Evolutionary conservation across 148 eudicot genomes (phyloP).

Genomic region (Rhododendron griersonianum): DNA sequence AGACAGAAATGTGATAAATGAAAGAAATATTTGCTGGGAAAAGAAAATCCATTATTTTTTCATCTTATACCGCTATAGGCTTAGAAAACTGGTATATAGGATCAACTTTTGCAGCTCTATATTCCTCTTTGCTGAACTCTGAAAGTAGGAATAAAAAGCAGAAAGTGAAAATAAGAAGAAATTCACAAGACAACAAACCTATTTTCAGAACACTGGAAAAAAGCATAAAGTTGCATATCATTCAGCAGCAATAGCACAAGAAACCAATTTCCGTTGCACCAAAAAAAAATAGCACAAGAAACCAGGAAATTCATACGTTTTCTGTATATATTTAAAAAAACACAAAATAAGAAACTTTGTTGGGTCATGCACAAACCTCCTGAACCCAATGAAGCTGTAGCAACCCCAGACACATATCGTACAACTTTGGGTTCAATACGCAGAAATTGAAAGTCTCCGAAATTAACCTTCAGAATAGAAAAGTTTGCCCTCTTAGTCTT

Average conservation of each 20-base stretch:
- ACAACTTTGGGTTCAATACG: slow-evolving; percentile 84
- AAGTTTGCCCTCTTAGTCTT: background rate
- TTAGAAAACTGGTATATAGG: slow-evolving; percentile 83
- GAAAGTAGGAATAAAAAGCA: slow-evolving; percentile 17
- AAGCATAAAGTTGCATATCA: background rate
- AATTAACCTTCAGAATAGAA: slow-evolving; percentile 69
- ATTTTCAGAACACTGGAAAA: background rate
- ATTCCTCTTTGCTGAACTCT: slow-evolving; percentile 82
- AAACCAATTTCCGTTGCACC: too few species aligned
- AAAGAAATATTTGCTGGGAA: background rate
- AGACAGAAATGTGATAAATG: background rate
- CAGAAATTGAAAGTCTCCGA: slow-evolving; percentile 92
- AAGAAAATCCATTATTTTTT: background rate
- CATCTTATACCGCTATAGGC: slow-evolving; percentile 65
- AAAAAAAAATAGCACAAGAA: background rate
- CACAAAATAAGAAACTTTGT: background rate
- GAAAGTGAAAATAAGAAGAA: background rate
- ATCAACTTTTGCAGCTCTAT: slow-evolving; percentile 68
- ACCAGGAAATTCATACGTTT: background rate
- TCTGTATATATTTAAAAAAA: background rate
- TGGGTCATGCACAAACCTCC: slow-evolving; percentile 63
- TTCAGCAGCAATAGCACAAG: slow-evolving; percentile 4
- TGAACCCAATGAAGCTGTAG: slow-evolving; percentile 89
- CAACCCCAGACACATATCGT: slow-evolving; percentile 89
- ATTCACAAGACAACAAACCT: background rate